Evolutionary conservation across 2,329 filamentous ascomycete species (phyloP), one percentile per base, ranked within the genome.

Genomic region (Penicillium sp.): DNA sequence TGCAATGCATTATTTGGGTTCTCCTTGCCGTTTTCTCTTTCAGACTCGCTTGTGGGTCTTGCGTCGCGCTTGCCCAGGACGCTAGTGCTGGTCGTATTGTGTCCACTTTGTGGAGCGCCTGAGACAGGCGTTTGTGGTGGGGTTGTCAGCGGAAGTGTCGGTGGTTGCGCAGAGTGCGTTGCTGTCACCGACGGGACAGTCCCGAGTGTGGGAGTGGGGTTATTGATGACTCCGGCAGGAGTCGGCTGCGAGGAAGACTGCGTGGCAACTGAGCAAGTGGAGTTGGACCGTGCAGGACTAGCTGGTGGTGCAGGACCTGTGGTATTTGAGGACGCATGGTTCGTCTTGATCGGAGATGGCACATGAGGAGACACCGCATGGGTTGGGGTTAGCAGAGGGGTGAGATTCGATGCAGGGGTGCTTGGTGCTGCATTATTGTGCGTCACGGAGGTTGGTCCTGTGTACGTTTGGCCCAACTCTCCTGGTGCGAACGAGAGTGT

Each of bases 211-310:
- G 94, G 85, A 1, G 89, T 86, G 1, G 91, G 90, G 51, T 92
- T 92, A 68, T 87, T 92, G 46, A 89, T 79, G 30, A 90, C 80
- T 11, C 71, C 72, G 17, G 69, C 70, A 1, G 68, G 61, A 10
- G 71, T 59, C 36, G 72, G 73, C 57, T 80, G 77, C 8, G 69
- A 56, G 6, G 79, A 79, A 6, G 75, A 74, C 57, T 76, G 75
- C 3, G 90, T 92, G 5, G 88, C 84, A 44, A 93, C 81, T 11
- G 90, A 95, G 0, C 90, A 92, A 0, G 88, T 83, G 5, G 91
- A 95, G 69, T 91, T 95, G n/a, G 90, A 93, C 58, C 91, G 82
- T 1, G 91, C 84, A 11, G 91, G 91, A 19, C 90, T 94, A 2
- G 87, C 84, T 4, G 91, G 89, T 25, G 88, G 84, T 44, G 86